These are phyloP conservation scores for Euphorbia peplus DNA, from an alignment of 345 rosid species.

Conservation along the genomic window DNA sequence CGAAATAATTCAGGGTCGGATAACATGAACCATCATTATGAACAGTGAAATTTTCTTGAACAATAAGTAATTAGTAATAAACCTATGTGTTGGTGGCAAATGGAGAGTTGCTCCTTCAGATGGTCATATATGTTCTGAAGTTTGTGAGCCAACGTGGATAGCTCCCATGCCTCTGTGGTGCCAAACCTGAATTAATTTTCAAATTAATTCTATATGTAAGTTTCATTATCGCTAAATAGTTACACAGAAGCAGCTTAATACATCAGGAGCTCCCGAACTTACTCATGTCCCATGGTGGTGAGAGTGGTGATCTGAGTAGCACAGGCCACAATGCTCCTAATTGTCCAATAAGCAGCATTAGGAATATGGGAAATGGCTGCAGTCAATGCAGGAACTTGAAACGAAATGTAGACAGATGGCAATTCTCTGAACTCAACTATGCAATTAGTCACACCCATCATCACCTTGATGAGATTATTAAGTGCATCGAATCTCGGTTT, in stretches of 20 bases:
- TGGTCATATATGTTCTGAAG: background rate
- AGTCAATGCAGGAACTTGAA: slow-evolving; percentile 41
- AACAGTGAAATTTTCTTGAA: no score
- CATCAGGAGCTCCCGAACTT: no score
- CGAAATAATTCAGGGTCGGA: no score
- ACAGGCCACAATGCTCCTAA: slow-evolving; percentile 60
- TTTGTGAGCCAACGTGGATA: slow-evolving; percentile 47
- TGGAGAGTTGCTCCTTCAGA: background rate
- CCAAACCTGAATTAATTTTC: no score
- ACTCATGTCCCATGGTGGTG: no score
- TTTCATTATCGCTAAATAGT: no score
- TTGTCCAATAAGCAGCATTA: slow-evolving; percentile 66
- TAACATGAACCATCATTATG: background rate
- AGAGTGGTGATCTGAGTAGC: slow-evolving; percentile 45
- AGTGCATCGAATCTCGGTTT: slow-evolving; percentile 51
- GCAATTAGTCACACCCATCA: slow-evolving; percentile 54
- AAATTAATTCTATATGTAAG: no score
- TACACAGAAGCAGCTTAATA: no score
- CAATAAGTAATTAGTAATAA: no score
- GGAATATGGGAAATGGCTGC: slow-evolving; percentile 53
- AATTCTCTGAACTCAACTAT: slow-evolving; percentile 57
- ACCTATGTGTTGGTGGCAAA: background rate
- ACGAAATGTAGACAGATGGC: slow-evolving; percentile 45
- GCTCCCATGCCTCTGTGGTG: slow-evolving; percentile 59
- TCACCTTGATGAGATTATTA: slow-evolving; percentile 49